Evolutionary conservation across 2,329 filamentous ascomycete genomes (phyloP).

Genomic region (Coniochaeta sp.): DNA sequence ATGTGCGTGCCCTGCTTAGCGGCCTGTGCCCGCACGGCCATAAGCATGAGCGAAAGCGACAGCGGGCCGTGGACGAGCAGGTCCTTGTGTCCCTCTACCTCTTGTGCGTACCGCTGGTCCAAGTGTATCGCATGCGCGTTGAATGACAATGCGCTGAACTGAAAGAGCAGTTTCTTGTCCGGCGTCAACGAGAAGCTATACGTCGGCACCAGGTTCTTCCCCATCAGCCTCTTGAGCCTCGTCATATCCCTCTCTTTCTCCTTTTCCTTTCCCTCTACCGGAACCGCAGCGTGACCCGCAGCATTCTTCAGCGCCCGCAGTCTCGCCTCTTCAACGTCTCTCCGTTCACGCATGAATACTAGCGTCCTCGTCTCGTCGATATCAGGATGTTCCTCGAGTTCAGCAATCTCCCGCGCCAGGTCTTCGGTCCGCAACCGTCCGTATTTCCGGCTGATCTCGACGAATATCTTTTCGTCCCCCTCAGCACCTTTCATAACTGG

Average conservation of each 20-base stretch:
- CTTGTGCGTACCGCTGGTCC: constrained; percentile 60
- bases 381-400: constrained; percentile 11
- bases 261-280: background rate
- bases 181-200: constrained; percentile 51
- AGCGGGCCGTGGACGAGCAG: constrained; percentile 85
- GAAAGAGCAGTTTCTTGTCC: constrained; percentile 67
- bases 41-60: constrained; percentile 67
- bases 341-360: constrained; percentile 40
- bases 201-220: constrained; percentile 17
- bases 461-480: constrained; percentile 38
- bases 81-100: constrained; percentile 65
- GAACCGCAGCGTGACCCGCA: background rate
- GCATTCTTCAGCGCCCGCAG: background rate
- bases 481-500: constrained; percentile 18
- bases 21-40: constrained; percentile 48
- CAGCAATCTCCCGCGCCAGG: background rate
- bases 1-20: constrained; percentile 7
- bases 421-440: constrained; percentile 11
- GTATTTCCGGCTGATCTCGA: constrained; percentile 42
- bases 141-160: constrained; percentile 84
- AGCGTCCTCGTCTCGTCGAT: constrained; percentile 42
- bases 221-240: constrained; percentile 2
- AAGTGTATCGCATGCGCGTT: constrained; percentile 92
- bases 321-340: constrained; percentile 4
- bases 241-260: background rate